phyloP scores from a whole-genome alignment of 192 early-diverging fungal species.

The Coemansia sp. region DNA sequence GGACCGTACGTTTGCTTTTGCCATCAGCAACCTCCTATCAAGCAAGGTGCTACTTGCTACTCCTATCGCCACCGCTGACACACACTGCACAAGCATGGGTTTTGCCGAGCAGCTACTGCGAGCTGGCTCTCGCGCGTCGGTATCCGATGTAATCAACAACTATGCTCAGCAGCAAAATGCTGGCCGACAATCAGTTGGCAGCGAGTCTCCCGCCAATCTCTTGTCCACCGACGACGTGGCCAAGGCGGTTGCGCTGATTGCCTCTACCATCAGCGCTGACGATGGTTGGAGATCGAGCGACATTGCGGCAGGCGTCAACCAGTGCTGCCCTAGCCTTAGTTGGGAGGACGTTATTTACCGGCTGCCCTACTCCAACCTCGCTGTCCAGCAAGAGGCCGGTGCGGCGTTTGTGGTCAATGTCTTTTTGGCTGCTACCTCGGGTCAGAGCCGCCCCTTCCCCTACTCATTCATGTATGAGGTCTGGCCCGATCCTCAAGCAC shows the following conservation, averaged over 20 bases:
- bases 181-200: conserved; percentile 9
- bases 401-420: conserved; percentile 43
- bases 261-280: conserved; percentile 25
- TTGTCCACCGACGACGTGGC: conserved; percentile 40
- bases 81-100: conserved; percentile 32
- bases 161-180: conserved; percentile 20
- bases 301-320: conserved; percentile 38
- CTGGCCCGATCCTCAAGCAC: conserved; percentile 51
- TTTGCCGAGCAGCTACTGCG: conserved; percentile 46
- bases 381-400: conserved; percentile 38
- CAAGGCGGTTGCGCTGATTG: conserved; percentile 41
- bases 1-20: conserved; percentile 22
- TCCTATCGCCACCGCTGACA: neutral
- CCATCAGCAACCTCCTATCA: conserved; percentile 28
- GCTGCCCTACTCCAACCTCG: conserved; percentile 35
- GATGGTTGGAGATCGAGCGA: conserved; percentile 37
- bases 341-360: conserved; percentile 57
- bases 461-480: conserved; percentile 57
- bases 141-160: conserved; percentile 29
- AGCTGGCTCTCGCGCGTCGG: conserved; percentile 33
- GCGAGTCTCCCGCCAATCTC: conserved; percentile 3
- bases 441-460: conserved; percentile 48
- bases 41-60: conserved; percentile 6
- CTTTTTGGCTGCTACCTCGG: conserved; percentile 38
- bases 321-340: conserved; percentile 31